Percentiles rank a stretch among this genome's conserved stretches.
These are phyloP conservation scores for Ettlia oleoabundans DNA, from an alignment of 139 green algal genomes.

Conservation along the genomic window DNA sequence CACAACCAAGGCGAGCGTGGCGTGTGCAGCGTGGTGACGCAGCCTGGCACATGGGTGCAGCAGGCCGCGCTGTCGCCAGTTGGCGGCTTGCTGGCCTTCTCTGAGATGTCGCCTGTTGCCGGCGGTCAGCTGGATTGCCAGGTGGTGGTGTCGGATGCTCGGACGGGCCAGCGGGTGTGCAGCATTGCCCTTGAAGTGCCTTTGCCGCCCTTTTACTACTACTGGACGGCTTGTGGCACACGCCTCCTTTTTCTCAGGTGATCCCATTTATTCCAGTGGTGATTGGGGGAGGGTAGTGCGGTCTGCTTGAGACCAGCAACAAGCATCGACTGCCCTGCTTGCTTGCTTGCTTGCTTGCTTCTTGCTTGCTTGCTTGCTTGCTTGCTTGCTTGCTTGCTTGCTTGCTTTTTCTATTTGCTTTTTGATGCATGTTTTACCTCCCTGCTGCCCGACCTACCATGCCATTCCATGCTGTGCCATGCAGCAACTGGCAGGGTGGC, in stretches of 20 bases:
- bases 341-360: too few relatives aligned
- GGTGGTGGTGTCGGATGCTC: background rate
- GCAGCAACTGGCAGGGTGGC: slow-evolving; percentile 16
- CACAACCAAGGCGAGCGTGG: background rate
- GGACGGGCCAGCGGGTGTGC: background rate
- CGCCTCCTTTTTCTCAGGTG: slow-evolving; percentile 31
- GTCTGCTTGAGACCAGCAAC: background rate
- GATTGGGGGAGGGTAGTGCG: background rate
- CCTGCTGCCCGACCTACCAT: background rate
- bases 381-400: too few relatives aligned
- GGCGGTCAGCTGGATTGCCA: background rate
- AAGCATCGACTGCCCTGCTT: too few relatives aligned
- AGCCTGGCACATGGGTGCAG: background rate
- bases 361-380: too few relatives aligned
- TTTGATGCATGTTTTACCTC: background rate
- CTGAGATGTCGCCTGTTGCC: background rate
- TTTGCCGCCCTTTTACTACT: slow-evolving; percentile 26
- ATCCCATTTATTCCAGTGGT: too few relatives aligned
- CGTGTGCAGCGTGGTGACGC: background rate
- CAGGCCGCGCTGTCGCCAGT: slow-evolving; percentile 1
- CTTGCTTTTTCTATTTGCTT: too few relatives aligned
- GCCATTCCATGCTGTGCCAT: too few relatives aligned
- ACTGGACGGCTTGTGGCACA: slow-evolving; percentile 17
- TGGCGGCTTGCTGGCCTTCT: slow-evolving; percentile 10
- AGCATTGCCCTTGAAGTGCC: background rate